Evolutionary conservation across 2,329 filamentous ascomycete genomes (phyloP).

Genomic region (Fusarium heterosporum): DNA sequence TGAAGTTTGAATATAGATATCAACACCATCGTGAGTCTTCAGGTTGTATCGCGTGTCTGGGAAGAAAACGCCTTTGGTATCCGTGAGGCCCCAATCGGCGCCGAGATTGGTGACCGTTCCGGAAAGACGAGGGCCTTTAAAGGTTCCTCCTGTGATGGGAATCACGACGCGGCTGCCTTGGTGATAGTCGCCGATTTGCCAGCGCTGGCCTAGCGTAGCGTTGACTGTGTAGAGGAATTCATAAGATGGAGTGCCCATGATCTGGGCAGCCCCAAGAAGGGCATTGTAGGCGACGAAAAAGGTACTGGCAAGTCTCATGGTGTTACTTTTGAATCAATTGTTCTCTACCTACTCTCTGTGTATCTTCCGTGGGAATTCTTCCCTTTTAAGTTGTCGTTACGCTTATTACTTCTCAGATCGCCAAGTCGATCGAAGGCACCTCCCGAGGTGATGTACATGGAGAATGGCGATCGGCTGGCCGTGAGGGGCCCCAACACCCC

Average conservation of each 20-base stretch:
- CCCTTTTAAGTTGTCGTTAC: neutral
- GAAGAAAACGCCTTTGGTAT: conserved; percentile 52
- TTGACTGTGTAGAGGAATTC: conserved; percentile 44
- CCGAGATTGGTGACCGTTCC: conserved; percentile 50
- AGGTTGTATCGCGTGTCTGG: conserved; percentile 56
- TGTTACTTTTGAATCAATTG: neutral
- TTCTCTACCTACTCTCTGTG: neutral
- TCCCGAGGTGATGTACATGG: neutral
- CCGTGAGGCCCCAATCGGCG: conserved; percentile 54
- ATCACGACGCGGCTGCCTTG: conserved; percentile 44
- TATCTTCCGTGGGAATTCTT: rapidly evolving
- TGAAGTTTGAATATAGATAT: conserved; percentile 53
- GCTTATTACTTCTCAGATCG: neutral
- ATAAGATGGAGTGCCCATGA: conserved; percentile 32
- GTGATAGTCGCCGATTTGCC: conserved; percentile 41
- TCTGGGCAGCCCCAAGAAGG: conserved; percentile 21
- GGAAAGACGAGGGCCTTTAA: conserved; percentile 51
- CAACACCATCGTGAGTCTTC: conserved; percentile 53
- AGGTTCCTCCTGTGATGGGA: conserved; percentile 52
- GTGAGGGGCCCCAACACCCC: conserved; percentile 27
- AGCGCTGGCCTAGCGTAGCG: conserved; percentile 36
- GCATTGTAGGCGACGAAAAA: conserved; percentile 6
- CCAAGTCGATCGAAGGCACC: conserved; percentile 5
- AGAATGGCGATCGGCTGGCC: conserved; percentile 6
- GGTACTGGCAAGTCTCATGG: conserved; percentile 24